phyloP scores from a whole-genome alignment of 257 asterid species.

The Solanum rostratum region DNA sequence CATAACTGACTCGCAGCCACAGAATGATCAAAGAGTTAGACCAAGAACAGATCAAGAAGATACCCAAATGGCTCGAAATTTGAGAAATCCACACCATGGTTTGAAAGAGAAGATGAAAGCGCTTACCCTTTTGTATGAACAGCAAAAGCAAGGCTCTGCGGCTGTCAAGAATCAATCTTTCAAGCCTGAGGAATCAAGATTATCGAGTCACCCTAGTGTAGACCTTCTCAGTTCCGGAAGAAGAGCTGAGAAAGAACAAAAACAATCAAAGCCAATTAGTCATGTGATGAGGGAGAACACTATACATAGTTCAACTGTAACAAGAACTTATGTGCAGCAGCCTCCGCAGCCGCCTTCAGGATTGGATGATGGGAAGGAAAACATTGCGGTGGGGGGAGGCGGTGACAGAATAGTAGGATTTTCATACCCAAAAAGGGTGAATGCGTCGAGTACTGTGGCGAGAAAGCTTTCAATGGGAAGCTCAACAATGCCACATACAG shows the following conservation, averaged over 20 bases:
- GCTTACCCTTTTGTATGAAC: constrained; percentile 43
- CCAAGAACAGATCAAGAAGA: constrained; percentile 16
- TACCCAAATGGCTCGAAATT: constrained; percentile 4
- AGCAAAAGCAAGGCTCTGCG: constrained; percentile 34
- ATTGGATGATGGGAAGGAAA: constrained; percentile 34
- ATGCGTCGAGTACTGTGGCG: constrained; percentile 12
- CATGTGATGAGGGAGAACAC: constrained; percentile 28
- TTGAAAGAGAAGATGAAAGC: constrained; percentile 56
- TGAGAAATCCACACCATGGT: constrained; percentile 48
- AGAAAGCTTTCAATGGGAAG: constrained; percentile 38
- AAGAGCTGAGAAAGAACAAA: constrained; percentile 4
- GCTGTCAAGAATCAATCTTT: constrained; percentile 21
- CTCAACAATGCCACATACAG: constrained; percentile 5
- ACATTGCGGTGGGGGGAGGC: constrained; percentile 1
- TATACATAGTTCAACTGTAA: constrained; percentile 13
- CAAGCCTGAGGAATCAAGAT: constrained; percentile 19
- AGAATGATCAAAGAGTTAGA: constrained; percentile 12
- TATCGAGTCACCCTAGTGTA: constrained; percentile 37
- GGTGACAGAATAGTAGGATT: constrained; percentile 17
- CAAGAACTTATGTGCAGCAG: constrained; percentile 8
- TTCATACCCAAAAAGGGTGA: constrained; percentile 21
- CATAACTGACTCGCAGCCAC: background rate
- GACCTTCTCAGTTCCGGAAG: constrained; percentile 23
- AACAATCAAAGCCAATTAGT: constrained; percentile 1
- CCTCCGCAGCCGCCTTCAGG: constrained; percentile 10